phyloP scores from a whole-genome alignment of 78 protist genomes.

The Anaeramoeba flamelloides region DNA sequence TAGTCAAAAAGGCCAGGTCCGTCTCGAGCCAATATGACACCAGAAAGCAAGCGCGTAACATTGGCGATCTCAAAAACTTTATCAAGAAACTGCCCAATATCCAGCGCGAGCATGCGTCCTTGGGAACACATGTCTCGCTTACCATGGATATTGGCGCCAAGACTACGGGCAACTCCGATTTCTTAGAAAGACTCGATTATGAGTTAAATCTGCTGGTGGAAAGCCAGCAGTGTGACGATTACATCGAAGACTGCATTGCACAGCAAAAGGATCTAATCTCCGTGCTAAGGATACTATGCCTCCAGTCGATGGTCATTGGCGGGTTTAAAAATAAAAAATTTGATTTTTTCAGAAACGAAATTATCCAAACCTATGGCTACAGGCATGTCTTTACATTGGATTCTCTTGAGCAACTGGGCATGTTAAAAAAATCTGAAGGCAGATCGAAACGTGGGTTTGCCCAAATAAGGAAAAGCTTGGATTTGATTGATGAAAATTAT shows the following conservation, averaged over 20 bases:
- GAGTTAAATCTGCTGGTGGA: too few relatives aligned
- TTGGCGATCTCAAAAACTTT: conserved; percentile 28
- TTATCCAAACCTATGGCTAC: conserved; percentile 55
- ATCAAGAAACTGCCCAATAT: conserved; percentile 30
- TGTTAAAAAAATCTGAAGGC: conserved; percentile 29
- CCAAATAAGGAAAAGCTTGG: too few relatives aligned
- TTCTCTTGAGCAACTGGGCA: conserved; percentile 34
- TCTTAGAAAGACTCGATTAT: too few relatives aligned
- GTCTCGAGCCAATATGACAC: conserved; percentile 18
- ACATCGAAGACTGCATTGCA: conserved; percentile 44
- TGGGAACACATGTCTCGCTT: too few relatives aligned
- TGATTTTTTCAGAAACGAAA: conserved; percentile 15
- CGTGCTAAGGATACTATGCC: conserved; percentile 37
- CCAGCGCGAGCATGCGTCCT: too few relatives aligned
- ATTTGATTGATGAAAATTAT: too few relatives aligned
- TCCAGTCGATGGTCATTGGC: conserved; percentile 24
- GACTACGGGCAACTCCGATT: too few relatives aligned
- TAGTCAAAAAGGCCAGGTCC: conserved; percentile 27
- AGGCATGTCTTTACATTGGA: conserved; percentile 30
- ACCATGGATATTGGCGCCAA: too few relatives aligned
- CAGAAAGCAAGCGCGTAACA: conserved; percentile 16
- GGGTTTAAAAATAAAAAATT: conserved; percentile 44
- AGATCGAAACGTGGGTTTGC: too few relatives aligned
- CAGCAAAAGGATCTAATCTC: conserved; percentile 18
- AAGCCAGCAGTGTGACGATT: too few relatives aligned